Evolutionary conservation across 805 yeast genomes (phyloP), one percentile per base, ranked within the genome.

Genomic region (Clavispora fructus): DNA sequence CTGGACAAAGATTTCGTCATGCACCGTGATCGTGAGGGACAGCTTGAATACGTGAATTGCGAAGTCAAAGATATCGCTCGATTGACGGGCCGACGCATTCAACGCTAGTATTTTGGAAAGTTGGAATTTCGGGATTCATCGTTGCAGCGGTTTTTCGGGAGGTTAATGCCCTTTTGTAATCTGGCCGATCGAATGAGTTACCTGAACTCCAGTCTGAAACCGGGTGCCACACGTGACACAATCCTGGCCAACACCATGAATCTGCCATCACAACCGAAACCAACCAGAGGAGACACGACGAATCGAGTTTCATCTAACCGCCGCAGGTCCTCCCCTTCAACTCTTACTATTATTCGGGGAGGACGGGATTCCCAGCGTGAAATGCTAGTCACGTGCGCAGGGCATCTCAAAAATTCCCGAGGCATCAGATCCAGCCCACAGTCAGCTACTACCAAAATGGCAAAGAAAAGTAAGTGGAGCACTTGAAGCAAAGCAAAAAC

Each of bases 391-490:
- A 33, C 37, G 37, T 33, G 37, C 37, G 17, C 35, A 16, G 37
- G 25, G 37, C 41, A 39, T 39, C 41, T 27, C 33, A 28, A 39
- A 33, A 33, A 17, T 33, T 33, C 23, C 37, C 16, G 37, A 17
- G 11, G 37, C 25, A 7, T 16, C 37, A 33, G n/a, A 16, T 16
- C n/a, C 14, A 11, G 13, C 13, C 13, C 4, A 17, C 7, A 10
- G 7, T 16, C 23, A 35, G 2, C 19, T 14, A 23, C 14, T 12
- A 13, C 13, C 33, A n/a, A 44, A 31, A 70, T 71, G 75, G 74
- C 69, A 23, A 69, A 64, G 51, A 71, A 70, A 54, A 52, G 73
- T 69, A 64, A 42, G 74, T 64, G 25, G 16, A 16, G 10, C 13
- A 40, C 6, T 43, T 27, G 8, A 4, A 6, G n/a, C 11, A 2